Conservation (phyloP, 179 eudicot genomes). For the Camellia oleifera region DNA sequence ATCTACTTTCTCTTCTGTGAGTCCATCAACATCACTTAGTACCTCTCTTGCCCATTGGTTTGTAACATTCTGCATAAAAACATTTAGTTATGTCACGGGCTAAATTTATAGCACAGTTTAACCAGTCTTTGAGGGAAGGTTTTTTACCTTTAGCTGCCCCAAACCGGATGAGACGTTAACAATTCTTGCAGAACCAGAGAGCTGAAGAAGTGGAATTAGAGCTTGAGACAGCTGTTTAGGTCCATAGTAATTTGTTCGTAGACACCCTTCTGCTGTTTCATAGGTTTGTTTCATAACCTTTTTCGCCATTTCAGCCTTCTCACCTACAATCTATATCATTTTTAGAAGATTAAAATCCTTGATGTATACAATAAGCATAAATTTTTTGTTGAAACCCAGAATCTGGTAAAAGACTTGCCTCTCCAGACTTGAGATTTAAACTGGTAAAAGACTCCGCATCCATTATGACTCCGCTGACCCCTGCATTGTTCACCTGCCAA, state of each 20-base stretch:
- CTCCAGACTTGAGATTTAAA: neutral
- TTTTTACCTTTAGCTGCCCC: constrained; percentile 4
- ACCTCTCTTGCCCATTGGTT: neutral
- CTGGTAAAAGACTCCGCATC: neutral
- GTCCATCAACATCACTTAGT: constrained; percentile 1
- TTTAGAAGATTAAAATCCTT: neutral
- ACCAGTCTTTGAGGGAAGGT: no score
- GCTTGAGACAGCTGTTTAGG: constrained; percentile 17
- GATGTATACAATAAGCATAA: no score
- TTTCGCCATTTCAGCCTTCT: neutral
- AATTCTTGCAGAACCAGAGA: constrained; percentile 19
- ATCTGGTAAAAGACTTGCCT: neutral
- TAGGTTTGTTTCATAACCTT: constrained; percentile 7
- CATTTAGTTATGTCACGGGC: neutral
- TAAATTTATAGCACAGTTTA: neutral
- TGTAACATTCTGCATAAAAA: neutral
- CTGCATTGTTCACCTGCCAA: constrained; percentile 7
- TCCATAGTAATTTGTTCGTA: constrained; percentile 20
- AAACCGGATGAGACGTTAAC: neutral
- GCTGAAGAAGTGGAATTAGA: constrained; percentile 16
- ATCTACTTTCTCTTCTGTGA: neutral
- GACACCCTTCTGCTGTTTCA: constrained; percentile 19
- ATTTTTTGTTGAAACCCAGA: neutral
- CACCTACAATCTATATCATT: neutral
- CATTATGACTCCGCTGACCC: neutral